These are phyloP conservation scores for Lasiodiplodia gonubiensis DNA, from an alignment of 2,329 filamentous ascomycete genomes.

Conservation along the genomic window DNA sequence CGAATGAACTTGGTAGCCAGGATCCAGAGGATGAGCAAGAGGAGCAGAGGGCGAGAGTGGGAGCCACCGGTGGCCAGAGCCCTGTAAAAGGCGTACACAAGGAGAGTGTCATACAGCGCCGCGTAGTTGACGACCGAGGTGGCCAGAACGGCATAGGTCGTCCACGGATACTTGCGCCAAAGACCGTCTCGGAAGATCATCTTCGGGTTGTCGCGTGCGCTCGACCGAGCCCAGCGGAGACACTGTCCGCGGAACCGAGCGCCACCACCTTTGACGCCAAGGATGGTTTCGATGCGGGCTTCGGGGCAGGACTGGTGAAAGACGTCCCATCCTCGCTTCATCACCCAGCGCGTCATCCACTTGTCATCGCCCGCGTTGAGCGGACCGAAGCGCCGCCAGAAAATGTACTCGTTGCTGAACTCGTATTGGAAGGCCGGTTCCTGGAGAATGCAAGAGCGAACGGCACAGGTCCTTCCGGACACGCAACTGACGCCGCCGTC, in stretches of 20 bases:
- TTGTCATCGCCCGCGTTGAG: constrained; percentile 42
- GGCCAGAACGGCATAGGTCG: constrained; percentile 62
- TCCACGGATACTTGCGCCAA: constrained; percentile 57
- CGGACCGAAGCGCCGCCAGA: constrained; percentile 30
- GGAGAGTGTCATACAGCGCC: constrained; percentile 55
- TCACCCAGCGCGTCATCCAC: constrained; percentile 60
- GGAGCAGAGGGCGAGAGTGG: constrained; percentile 32
- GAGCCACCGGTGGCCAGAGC: constrained; percentile 33
- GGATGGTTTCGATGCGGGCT: constrained; percentile 55
- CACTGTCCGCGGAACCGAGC: constrained; percentile 36
- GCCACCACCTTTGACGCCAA: constrained; percentile 39
- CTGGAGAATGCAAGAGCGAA: constrained; percentile 37
- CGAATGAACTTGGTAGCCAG: constrained; percentile 64
- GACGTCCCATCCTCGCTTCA: constrained; percentile 55
- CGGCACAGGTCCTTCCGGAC: constrained; percentile 40
- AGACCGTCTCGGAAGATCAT: constrained; percentile 43
- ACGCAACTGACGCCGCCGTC: constrained; percentile 43
- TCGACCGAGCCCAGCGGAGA: constrained; percentile 35
- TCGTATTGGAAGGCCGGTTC: constrained; percentile 33
- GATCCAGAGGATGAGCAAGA: constrained; percentile 53
- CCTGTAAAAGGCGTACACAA: constrained; percentile 46
- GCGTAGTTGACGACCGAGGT: constrained; percentile 63
- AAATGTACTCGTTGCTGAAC: constrained; percentile 35
- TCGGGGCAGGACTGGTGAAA: constrained; percentile 59
- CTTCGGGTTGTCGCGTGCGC: constrained; percentile 30